Conservation (phyloP, 2,329 filamentous ascomycete genomes). For the Ophiostoma montium region DNA sequence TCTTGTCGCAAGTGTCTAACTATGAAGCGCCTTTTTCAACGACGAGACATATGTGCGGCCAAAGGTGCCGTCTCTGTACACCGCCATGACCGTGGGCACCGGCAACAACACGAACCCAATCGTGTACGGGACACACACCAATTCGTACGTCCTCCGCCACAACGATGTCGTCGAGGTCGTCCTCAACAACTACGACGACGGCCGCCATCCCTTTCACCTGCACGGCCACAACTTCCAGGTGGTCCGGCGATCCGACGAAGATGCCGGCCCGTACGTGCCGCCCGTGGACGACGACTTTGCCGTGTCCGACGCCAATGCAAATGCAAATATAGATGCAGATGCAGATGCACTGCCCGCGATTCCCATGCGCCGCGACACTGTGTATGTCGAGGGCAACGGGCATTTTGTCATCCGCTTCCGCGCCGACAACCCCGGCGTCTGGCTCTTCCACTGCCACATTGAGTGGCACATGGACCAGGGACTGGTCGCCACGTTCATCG, state of each 20-base stretch:
- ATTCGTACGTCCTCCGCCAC: slow-evolving; percentile 53
- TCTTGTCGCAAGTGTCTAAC: too few relatives aligned
- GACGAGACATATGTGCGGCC: slow-evolving; percentile 60
- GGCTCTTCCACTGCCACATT: slow-evolving; percentile 38
- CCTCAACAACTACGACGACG: slow-evolving; percentile 24
- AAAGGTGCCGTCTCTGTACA: slow-evolving; percentile 69
- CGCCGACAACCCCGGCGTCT: slow-evolving; percentile 32
- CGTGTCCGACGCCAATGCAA: too few relatives aligned
- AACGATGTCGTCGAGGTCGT: slow-evolving; percentile 57
- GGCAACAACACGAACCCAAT: slow-evolving; percentile 39
- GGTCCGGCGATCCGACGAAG: slow-evolving; percentile 46
- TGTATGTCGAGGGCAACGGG: slow-evolving; percentile 28
- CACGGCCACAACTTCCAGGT: slow-evolving; percentile 15
- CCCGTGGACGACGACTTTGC: slow-evolving; percentile 17
- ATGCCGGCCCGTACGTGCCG: slow-evolving; percentile 39
- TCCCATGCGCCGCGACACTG: slow-evolving; percentile 42
- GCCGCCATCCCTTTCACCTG: slow-evolving; percentile 14
- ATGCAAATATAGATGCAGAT: not conserved
- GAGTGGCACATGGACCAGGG: slow-evolving; percentile 40
- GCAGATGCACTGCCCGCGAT: slow-evolving; percentile 26
- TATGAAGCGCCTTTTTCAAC: slow-evolving; percentile 51
- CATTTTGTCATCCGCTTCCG: slow-evolving; percentile 35
- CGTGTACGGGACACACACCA: slow-evolving; percentile 52
- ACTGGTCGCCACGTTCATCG: slow-evolving; percentile 27
- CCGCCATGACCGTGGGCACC: slow-evolving; percentile 50